These are phyloP conservation scores for Leccinellum rugosiceps DNA, from an alignment of 768 basidiomycete species.

Conservation along the genomic window DNA sequence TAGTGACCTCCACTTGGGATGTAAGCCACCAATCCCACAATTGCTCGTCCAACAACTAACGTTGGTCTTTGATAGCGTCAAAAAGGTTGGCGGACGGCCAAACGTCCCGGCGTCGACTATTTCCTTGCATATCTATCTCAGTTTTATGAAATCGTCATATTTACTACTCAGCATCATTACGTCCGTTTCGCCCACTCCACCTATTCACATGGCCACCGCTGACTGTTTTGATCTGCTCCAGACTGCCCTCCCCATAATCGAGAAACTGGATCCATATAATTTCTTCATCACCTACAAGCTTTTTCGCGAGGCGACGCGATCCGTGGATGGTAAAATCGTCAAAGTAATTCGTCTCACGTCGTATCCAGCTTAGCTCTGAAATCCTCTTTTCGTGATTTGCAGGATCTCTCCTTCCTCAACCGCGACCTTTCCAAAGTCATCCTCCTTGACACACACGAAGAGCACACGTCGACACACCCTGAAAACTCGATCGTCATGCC, in stretches of 20 bases:
- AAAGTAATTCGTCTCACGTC: conserved; percentile 50
- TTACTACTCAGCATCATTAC: conserved; percentile 87
- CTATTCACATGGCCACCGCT: neutral
- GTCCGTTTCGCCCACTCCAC: conserved; percentile 45
- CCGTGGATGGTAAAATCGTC: conserved; percentile 76
- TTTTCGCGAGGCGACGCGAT: conserved; percentile 90
- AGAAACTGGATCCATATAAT: conserved; percentile 92
- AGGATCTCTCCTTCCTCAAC: conserved; percentile 94
- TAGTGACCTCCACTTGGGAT: conserved; percentile 93
- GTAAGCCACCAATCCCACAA: conserved; percentile 47
- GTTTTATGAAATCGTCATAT: conserved; percentile 97
- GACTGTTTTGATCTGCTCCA: conserved; percentile 29
- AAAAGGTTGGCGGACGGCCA: conserved; percentile 96
- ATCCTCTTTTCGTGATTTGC: neutral
- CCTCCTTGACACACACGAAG: conserved; percentile 78
- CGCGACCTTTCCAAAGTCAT: conserved; percentile 90
- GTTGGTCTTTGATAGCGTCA: conserved; percentile 57
- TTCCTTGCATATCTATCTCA: conserved; percentile 97
- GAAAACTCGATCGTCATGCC: conserved; percentile 85
- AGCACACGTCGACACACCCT: conserved; percentile 75
- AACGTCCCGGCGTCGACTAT: conserved; percentile 96
- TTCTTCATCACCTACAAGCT: conserved; percentile 87
- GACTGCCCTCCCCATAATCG: conserved; percentile 85
- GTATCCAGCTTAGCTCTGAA: neutral
- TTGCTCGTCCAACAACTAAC: neutral